phyloP scores from a whole-genome alignment of 805 yeast genomes.

The Monosporozyma solicola region DNA sequence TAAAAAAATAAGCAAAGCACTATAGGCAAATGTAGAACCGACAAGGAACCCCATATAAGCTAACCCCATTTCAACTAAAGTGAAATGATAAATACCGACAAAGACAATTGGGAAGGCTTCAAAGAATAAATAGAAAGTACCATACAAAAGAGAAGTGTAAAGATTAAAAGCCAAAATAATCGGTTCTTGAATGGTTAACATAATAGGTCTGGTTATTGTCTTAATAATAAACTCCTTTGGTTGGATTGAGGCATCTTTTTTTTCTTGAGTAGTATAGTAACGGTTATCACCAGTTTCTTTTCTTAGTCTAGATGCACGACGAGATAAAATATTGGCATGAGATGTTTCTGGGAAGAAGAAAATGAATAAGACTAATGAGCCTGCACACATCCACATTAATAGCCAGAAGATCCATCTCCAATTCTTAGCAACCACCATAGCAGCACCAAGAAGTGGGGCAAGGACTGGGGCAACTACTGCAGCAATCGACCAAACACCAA shows the following conservation, averaged over 20 bases:
- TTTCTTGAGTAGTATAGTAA: slow-evolving; percentile 35
- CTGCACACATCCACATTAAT: slow-evolving; percentile 26
- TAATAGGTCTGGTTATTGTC: slow-evolving; percentile 40
- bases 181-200: slow-evolving; percentile 43
- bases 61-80: slow-evolving; percentile 39
- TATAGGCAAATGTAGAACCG: slow-evolving; percentile 35
- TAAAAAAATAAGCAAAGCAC: slow-evolving; percentile 19
- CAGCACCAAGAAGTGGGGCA: slow-evolving; percentile 40
- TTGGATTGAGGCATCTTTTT: slow-evolving; percentile 21
- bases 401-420: slow-evolving; percentile 54
- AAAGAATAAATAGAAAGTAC: slow-evolving; percentile 45
- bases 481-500: slow-evolving; percentile 45
- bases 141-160: slow-evolving; percentile 44
- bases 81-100: slow-evolving; percentile 36
- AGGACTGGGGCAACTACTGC: slow-evolving; percentile 45
- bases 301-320: slow-evolving; percentile 39
- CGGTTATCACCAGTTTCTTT: slow-evolving; percentile 40
- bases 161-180: slow-evolving; percentile 43
- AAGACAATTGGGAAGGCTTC: slow-evolving; percentile 56
- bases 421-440: slow-evolving; percentile 31
- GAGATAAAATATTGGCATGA: slow-evolving; percentile 34
- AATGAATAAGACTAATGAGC: slow-evolving; percentile 28
- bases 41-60: slow-evolving; percentile 38
- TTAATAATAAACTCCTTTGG: slow-evolving; percentile 17
- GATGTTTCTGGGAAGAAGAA: slow-evolving; percentile 44